A percentile compares a stretch with the other conserved stretches of the same genome.
Evolutionary conservation across 2,329 filamentous ascomycete genomes (phyloP).

Genomic region (Scytalidium lignicola): DNA sequence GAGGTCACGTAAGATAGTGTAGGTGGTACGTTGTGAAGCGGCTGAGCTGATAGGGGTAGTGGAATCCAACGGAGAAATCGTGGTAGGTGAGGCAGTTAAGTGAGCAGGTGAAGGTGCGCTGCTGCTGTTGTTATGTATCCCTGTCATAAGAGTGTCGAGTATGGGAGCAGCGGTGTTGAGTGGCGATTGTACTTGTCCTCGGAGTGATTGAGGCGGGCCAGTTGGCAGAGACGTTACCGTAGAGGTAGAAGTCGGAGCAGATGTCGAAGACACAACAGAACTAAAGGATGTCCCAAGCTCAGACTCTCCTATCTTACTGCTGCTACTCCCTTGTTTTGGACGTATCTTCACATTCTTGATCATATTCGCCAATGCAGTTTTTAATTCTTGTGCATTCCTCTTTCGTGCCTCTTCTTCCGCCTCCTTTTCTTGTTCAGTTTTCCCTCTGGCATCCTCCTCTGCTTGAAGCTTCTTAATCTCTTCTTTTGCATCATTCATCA

Average conservation of each 20-base stretch:
- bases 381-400: neutral
- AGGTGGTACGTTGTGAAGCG: neutral
- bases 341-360: slow-evolving; percentile 15
- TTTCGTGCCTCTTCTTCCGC: neutral
- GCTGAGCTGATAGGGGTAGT: neutral
- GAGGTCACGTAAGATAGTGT: neutral
- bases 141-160: neutral
- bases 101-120: neutral
- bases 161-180: neutral
- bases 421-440: neutral
- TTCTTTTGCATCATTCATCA: slow-evolving; percentile 8
- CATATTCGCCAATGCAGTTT: slow-evolving; percentile 3
- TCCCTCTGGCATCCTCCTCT: neutral
- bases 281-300: slow-evolving; percentile 18
- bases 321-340: slow-evolving; percentile 12
- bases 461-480: slow-evolving; percentile 9
- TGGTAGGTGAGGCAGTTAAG: neutral
- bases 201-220: neutral
- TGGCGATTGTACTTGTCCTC: neutral
- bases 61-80: neutral
- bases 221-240: neutral
- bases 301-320: neutral
- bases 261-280: slow-evolving; percentile 11
- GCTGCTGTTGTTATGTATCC: neutral
- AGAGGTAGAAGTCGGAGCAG: too few relatives aligned